Base-by-base conservation (phyloP, 352 stramenopile species). In the Achlya hypogyna region DNA sequence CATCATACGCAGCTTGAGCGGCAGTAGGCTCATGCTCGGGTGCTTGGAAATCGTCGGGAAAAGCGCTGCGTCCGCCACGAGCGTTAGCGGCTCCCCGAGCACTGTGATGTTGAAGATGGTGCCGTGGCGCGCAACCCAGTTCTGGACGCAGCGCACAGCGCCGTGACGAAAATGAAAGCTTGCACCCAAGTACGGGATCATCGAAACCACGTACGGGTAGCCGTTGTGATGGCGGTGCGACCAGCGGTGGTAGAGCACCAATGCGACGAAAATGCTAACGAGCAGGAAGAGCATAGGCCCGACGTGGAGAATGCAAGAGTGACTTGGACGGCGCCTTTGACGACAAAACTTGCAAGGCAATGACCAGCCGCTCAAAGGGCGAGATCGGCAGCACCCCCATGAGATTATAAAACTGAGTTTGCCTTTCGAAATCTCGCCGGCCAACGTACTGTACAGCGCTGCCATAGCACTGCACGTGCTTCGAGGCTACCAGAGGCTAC, bases 91-190 rank as follows among this genome's bases (percentile, higher is more conserved):
- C 18, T 45, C n/a, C 6, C 60, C 60, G 5, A 67, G 51, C 34
- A 54, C 16, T 12, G 43, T 67, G 18, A 67, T 22, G 34, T 58
- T 67, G 51, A 67, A 67, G 18, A 67, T 49, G 34, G 60, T 49
- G 29, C 60, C 60, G 32, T 58, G 45, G 18, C 10, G 16, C 9
- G 6, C 22, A 9, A 49, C 51, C n/a, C 32, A 67, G 16, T 2
- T 5, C 35, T 67, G 60, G 18, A 67, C 23, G 14, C 14, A 23
- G 29, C n/a, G 20, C 22, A 67, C n/a, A 18, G 42, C 16, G 31
- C 60, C 60, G n/a, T 51, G 40, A 20, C 60, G 60, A 40, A 67
- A 67, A 4, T 42, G 40, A 42, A 59, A 59, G 28, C 60, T 67
- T 22, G 47, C 60, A 34, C 60, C 60, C 4, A 67, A 59, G 43